These are phyloP conservation scores for Sicyos edulis DNA, from an alignment of 306 rosid genomes.

Conservation along the genomic window DNA sequence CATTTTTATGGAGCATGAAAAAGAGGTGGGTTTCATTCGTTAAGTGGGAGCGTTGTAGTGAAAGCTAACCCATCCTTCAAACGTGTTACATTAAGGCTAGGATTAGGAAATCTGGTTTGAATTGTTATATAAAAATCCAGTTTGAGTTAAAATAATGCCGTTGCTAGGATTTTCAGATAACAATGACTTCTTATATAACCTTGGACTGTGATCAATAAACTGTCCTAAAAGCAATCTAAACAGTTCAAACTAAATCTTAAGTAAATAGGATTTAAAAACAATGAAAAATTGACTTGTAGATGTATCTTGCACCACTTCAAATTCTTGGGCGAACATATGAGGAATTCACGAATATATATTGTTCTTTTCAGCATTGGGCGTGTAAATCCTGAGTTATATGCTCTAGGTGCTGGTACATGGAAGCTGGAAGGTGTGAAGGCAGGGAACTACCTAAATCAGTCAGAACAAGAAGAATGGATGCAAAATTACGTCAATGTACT, in stretches of 20 bases:
- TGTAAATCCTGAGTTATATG: constrained; percentile 70
- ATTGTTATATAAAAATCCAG: background rate
- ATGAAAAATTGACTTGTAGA: background rate
- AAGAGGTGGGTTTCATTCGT: background rate
- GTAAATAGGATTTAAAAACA: background rate
- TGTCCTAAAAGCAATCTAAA: background rate
- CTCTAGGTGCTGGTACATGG: constrained; percentile 64
- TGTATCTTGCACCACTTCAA: background rate
- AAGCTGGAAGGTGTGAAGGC: constrained; percentile 33
- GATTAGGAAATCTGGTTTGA: background rate
- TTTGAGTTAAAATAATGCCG: background rate
- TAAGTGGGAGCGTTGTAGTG: background rate
- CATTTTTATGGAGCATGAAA: background rate
- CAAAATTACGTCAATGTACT: constrained; percentile 64
- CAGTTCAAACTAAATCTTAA: background rate
- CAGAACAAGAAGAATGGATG: constrained; percentile 59
- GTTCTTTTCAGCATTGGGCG: constrained; percentile 68
- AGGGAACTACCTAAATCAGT: constrained; percentile 30
- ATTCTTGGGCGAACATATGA: background rate
- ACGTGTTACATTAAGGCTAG: background rate
- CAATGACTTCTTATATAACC: background rate
- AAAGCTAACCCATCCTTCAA: background rate
- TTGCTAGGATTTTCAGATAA: background rate
- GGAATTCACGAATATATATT: background rate
- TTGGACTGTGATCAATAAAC: background rate